Base-by-base conservation (phyloP, 176 grass and related monocot species). In the Alopecurus myosuroides region DNA sequence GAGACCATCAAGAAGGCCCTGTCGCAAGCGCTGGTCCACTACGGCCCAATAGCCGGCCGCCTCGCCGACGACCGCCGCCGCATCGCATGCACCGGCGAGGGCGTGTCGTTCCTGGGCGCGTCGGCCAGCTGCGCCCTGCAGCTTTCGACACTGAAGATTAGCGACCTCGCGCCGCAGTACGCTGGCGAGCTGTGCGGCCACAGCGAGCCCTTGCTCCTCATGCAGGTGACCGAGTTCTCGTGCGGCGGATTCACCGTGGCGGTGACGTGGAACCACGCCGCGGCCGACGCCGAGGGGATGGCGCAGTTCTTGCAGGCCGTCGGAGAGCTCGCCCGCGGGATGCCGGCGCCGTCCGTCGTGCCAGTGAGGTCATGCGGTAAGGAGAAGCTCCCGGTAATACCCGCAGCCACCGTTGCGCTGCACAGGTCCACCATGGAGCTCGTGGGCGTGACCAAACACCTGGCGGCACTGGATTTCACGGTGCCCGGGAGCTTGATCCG, bases 11-110 rank as follows among this genome's bases (percentile, higher is more conserved):
- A 44, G 41, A 44, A 11, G 41, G 41, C 41, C 7, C 11, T 44
- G 1, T 44, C 41, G 3, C 41, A 13, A 51, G 88, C 88, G 0
- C n/a, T 89, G 50, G 71, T 89, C 23, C 61, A 73, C 62, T 86
- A 86, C 88, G 70, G 82, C 61, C 88, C 82, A 7, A 1, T 89
- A 25, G 78, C 83, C 14, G 88, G 88, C 23, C 83, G 83, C 23
- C 7, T 89, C 6, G 58, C 22, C 22, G 30, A n/a, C n/a, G n/a
- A n/a, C 1, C 12, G 7, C 22, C 17, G 55, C 22, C 1, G 77
- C 34, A 44, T 44, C 9, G 11, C 11, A 3, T 44, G 41, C 41
- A 44, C 41, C 11, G 41, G 41, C 6, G 41, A 44, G 41, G 41
- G 41, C 41, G 41, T 44, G 11, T 13, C 41, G 11, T 44, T 44